Evolutionary conservation across 2,329 filamentous ascomycete genomes (phyloP).

Genomic region (Proliferodiscus dingleyae): DNA sequence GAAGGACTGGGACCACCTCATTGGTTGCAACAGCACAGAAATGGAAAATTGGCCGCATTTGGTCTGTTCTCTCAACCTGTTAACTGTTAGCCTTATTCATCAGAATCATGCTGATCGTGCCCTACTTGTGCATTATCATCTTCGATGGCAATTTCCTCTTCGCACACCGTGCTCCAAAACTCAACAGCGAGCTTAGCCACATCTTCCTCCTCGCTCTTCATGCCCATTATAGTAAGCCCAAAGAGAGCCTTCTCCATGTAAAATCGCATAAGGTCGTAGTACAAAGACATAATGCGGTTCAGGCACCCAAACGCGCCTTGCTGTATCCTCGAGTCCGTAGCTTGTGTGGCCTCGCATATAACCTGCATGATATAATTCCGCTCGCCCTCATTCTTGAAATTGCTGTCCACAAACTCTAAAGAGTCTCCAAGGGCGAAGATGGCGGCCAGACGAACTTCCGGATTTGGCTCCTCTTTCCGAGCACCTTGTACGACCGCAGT

Average conservation of each 20-base stretch:
- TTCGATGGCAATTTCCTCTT: conserved; percentile 96
- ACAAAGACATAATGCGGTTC: conserved; percentile 97
- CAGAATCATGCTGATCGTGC: conserved; percentile 4
- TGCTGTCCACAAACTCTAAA: conserved; percentile 94
- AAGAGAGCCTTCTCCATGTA: conserved; percentile 99
- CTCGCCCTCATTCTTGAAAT: conserved; percentile 98
- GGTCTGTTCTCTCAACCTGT: conserved; percentile 27
- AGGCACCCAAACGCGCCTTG: conserved; percentile 94
- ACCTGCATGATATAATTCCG: conserved; percentile 99
- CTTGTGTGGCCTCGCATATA: conserved; percentile 97
- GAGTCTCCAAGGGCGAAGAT: conserved; percentile 94
- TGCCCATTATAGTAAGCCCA: conserved; percentile 92
- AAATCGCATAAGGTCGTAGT: conserved; percentile 99
- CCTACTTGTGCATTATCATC: conserved; percentile 83
- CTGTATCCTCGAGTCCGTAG: conserved; percentile 84
- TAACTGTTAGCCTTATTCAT: neutral
- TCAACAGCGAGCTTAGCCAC: conserved; percentile 97
- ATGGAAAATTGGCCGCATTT: conserved; percentile 90
- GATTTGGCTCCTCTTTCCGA: conserved; percentile 89
- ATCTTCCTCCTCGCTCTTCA: conserved; percentile 97
- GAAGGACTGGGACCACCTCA: conserved; percentile 89
- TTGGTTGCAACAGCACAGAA: conserved; percentile 89
- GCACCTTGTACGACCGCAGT: conserved; percentile 97
- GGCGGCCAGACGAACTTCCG: conserved; percentile 85
- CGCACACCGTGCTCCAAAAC: conserved; percentile 99